Evolutionary conservation across 2,329 filamentous ascomycete genomes (phyloP).

Genomic region (Stagonosporopsis vannaccii): DNA sequence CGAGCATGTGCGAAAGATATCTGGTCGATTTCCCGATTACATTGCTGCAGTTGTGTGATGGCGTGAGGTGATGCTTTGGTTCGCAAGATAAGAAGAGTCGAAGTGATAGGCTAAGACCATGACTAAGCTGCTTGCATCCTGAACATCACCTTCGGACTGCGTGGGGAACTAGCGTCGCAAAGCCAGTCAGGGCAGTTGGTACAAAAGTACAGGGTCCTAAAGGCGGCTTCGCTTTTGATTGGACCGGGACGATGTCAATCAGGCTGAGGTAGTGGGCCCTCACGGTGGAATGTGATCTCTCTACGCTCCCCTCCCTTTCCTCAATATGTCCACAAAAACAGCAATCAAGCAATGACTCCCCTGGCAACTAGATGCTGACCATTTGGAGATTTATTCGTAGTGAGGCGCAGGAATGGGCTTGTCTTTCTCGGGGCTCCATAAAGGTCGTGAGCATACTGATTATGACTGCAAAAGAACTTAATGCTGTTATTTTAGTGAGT

Average conservation of each 20-base stretch:
- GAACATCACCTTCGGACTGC: not conserved
- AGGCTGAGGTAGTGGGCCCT: not conserved
- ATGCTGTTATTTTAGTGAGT: too few species aligned
- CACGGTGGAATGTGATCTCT: too few species aligned
- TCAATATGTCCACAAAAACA: too few species aligned
- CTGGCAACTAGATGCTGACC: too few species aligned
- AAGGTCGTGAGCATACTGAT: too few species aligned
- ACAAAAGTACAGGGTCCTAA: not conserved
- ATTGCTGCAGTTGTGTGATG: constrained; percentile 33
- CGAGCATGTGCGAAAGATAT: constrained; percentile 25
- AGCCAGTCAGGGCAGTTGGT: not conserved
- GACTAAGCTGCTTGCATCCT: constrained; percentile 37
- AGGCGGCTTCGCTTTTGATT: not conserved
- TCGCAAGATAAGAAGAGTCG: constrained; percentile 32
- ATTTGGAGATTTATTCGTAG: too few species aligned
- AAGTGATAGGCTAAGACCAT: constrained; percentile 39
- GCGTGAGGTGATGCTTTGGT: constrained; percentile 44
- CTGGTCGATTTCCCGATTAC: constrained; percentile 19
- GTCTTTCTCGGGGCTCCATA: too few species aligned
- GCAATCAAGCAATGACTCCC: too few species aligned
- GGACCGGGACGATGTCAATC: not conserved
- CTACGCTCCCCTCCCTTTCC: too few species aligned
- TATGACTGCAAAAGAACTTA: too few species aligned
- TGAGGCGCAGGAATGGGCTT: too few species aligned
- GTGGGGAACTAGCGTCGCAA: not conserved